Evolutionary conservation across 768 basidiomycete species (phyloP).

Genomic region (Amanita polypyramis): DNA sequence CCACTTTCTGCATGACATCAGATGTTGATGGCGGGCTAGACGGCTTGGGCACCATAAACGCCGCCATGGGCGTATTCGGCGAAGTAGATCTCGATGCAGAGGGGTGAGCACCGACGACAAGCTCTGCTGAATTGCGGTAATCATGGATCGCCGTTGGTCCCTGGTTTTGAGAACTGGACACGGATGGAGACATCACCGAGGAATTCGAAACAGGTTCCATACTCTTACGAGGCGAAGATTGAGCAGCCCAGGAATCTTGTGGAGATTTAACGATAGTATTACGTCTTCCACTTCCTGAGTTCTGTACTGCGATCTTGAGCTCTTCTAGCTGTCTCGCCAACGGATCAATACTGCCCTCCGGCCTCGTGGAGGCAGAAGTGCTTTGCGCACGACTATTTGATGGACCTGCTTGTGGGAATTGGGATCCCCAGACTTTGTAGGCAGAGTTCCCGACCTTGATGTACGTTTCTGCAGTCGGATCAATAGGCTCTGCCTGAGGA

Average conservation of each 20-base stretch:
- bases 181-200: conserved; percentile 28
- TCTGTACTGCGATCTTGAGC: conserved; percentile 35
- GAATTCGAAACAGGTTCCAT: conserved; percentile 16
- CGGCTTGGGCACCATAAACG: conserved; percentile 61
- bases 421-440: conserved; percentile 59
- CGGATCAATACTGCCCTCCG: conserved; percentile 40
- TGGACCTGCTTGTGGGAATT: conserved; percentile 39
- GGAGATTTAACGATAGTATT: conserved; percentile 5
- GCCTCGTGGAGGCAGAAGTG: conserved; percentile 20
- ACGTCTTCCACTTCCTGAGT: conserved; percentile 24
- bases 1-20: conserved; percentile 62
- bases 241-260: neutral
- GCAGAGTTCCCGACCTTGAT: conserved; percentile 61
- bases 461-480: conserved; percentile 54
- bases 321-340: conserved; percentile 58
- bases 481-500: conserved; percentile 47
- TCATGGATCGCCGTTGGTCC: conserved; percentile 30
- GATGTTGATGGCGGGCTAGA: conserved; percentile 29
- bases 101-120: conserved; percentile 73
- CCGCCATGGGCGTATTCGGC: conserved; percentile 64
- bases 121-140: conserved; percentile 66
- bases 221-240: conserved; percentile 11
- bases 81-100: conserved; percentile 62
- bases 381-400: conserved; percentile 15
- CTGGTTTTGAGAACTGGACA: conserved; percentile 16